Evolutionary conservation across 1,284 basidiomycete genomes (phyloP), one percentile per base, ranked within the genome.

Genomic region (Inonotus obliquus): DNA sequence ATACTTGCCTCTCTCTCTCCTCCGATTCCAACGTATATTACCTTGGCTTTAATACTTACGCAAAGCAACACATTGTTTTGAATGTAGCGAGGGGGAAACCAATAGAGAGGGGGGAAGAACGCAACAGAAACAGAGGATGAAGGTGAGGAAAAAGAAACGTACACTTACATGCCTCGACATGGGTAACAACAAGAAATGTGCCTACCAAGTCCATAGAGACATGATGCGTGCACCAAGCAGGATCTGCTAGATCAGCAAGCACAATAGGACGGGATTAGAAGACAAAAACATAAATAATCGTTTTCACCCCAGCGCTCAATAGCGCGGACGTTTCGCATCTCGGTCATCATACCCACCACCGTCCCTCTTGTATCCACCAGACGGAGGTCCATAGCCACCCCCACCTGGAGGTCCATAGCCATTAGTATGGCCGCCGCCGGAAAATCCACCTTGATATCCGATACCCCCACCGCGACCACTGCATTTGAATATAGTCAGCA

Each of bases 281-380:
- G 29, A 17, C 4, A 35, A 25, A 39, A 60, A 39, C 35, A 39
- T 32, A 19, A 39, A 23, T 59, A 7, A n/a, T 44, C n/a, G 17
- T 44, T 47, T 17, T 39, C 54, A 21, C 37, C 48, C 29, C 29
- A 23, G 25, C 41, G 19, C 44, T 64, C 55, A 92, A 74, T 91
- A 92, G 69, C 91, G 84, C 69, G 87, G 84, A 70, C 91, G 86
- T 76, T 93, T 93, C 47, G 80, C 69, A 67, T 92, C 89, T 67
- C 90, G 83, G 74, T 92, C 91, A 69, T 91, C 90, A 74, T 83
- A 87, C 69, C 86, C 86, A 74, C 85, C 84, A 69, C 83, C 82
- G 71, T 81, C 79, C 64, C 88, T 83, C 74, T 89, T 89, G 70
- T 79, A 82, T 63, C 81, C 80, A 62, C 82, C 69, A 39, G 69